Base-by-base conservation (phyloP, 495 filamentous ascomycete species). In the Tuber aestivum region DNA sequence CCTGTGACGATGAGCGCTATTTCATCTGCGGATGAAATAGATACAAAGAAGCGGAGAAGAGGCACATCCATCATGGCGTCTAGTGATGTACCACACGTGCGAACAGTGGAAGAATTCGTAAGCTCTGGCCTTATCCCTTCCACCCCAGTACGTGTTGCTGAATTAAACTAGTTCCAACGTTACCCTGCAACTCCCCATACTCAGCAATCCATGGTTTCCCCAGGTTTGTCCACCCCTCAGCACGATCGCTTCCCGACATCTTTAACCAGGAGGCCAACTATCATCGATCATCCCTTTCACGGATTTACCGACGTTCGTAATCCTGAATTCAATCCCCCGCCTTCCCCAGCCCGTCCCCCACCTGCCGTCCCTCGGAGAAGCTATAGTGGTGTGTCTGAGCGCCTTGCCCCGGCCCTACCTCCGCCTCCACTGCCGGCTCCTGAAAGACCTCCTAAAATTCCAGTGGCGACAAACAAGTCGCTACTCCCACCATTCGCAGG, bases 311-410 rank as follows among this genome's bases (percentile, higher is more conserved):
- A 77, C 78, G 68, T 83, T 71, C 76, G 82, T 18, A 79, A 83
- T 69, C 83, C 83, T 65, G 83, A 84, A 48, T 83, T 76, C 41
- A 78, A 80, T 85, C 75, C 86, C 85, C 77, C 80, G 48, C 78
- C 83, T 83, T 68, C 82, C 37, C 92, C 91, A 4, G 84, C 86
- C 8, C 88, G 93, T 32, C 95, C 95, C n/a, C 87, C 93, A 8
- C 96, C 95, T 72, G 91, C 94, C 3, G 87, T 95, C 44, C 92
- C 94, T 35, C 89, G 94, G 42, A 90, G 90, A 41, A 97, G 91
- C 82, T 97, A 97, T 76, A 94, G 92, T 80, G 96, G 96, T 23
- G 90, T 97, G 5, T 91, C 93, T 3, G 92, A 94, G 82, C 87
- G 85, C 77, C 85, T 86, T 80, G 84, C 88, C 72, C 85, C 87